Conservation (phyloP, 2,329 filamentous ascomycete species). For the Trichoderma koningiopsis region DNA sequence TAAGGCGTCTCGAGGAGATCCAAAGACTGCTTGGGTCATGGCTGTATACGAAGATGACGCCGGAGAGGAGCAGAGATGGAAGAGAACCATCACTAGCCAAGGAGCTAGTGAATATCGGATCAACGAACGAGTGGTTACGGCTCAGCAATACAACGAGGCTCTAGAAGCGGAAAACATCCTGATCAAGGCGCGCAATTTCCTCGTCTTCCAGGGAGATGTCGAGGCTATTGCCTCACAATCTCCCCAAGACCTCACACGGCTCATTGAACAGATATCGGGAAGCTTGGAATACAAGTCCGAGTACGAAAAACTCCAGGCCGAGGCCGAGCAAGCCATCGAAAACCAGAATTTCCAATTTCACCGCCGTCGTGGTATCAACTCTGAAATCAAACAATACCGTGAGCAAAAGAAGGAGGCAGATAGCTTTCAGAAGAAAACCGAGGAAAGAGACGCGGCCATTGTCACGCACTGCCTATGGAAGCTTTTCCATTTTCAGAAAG, state of each 20-base stretch:
- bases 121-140: constrained; percentile 86
- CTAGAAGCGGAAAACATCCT: constrained; percentile 93
- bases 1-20: constrained; percentile 73
- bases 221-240: constrained; percentile 96
- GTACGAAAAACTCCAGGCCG: constrained; percentile 86
- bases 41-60: constrained; percentile 98
- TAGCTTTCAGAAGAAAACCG: constrained; percentile 85
- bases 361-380: constrained; percentile 89
- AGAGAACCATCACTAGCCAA: constrained; percentile 84
- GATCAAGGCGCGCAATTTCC: constrained; percentile 96
- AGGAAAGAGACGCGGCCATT: constrained; percentile 87
- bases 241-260: constrained; percentile 84
- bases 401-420: constrained; percentile 97
- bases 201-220: constrained; percentile 97
- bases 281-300: constrained; percentile 93
- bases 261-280: constrained; percentile 97
- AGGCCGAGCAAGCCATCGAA: constrained; percentile 83
- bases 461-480: constrained; percentile 97
- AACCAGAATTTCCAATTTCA: constrained; percentile 88
- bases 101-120: constrained; percentile 96
- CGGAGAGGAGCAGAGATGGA: constrained; percentile 93
- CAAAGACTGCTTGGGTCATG: constrained; percentile 98
- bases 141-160: constrained; percentile 89
- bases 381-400: constrained; percentile 95
- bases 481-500: constrained; percentile 88